Evolutionary conservation across 768 basidiomycete species (phyloP), one percentile per base, ranked within the genome.

Genomic region (Termitomyces sp.): DNA sequence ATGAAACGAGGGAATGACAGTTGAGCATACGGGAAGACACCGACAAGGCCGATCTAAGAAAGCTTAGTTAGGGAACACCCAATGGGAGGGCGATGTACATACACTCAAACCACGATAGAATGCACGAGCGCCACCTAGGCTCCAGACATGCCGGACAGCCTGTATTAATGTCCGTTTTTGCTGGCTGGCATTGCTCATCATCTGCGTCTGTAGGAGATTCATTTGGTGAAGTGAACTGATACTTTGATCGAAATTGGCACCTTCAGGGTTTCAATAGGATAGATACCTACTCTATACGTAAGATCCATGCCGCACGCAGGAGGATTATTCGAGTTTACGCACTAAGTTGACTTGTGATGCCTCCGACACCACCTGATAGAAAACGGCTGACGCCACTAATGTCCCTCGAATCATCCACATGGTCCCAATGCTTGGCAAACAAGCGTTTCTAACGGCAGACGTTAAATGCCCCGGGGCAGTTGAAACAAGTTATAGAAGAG

Each of bases 191-290:
- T 82, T 88, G 69, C 94, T 96, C 93, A 98, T 98, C 85, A 98
- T 92, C 84, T 97, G 92, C 0, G 96, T 98, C 87, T 84, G 63
- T 31, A 42, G 41, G 49, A 45, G 52, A 13, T 22, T 56, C 27
- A 59, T 37, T 51, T 53, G 59, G 53, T 52, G 44, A 20, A 44
- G 47, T 46, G 56, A 45, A 44, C 13, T 34, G 41, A 55, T 54
- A 27, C 58, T 48, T 34, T 58, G 39, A 58, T 54, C 42, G 49
- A 51, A 61, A 37, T 4, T 48, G 65, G 33, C 65, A 88, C 91
- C 82, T 99, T 98, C 55, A 98, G 75, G 2, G 96, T 98, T 73
- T 98, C 97, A 65, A 98, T 86, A 1, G 95, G 95, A 73, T 97
- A 98, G 74, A 98, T 98, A 61, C 91, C 94, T 94, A 65, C 37